A percentile compares a stretch with the other conserved stretches of the same genome.
These are phyloP conservation scores for Pyrus pyrifolia DNA, from an alignment of 306 rosid genomes.

Conservation along the genomic window DNA sequence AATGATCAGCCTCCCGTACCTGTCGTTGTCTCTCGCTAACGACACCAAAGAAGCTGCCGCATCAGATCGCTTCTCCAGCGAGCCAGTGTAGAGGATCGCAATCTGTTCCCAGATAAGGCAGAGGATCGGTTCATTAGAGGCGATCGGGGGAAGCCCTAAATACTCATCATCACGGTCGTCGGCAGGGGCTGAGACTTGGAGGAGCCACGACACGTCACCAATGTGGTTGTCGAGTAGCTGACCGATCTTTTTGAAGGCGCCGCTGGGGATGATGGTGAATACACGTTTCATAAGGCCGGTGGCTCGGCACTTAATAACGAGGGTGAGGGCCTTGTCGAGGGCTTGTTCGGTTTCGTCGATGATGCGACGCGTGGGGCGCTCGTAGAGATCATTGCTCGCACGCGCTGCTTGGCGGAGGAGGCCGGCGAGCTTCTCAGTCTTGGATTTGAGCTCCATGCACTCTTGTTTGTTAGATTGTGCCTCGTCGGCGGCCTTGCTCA, in stretches of 20 bases:
- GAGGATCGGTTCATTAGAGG: constrained; percentile 63
- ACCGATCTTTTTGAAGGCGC: constrained; percentile 47
- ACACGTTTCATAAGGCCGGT: constrained; percentile 46
- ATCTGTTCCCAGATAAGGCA: constrained; percentile 73
- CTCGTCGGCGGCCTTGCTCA: constrained; percentile 48
- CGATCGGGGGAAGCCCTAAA: constrained; percentile 74
- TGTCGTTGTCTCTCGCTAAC: constrained; percentile 65
- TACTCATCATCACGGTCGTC: constrained; percentile 61
- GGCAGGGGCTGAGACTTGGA: constrained; percentile 58
- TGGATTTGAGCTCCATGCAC: constrained; percentile 57
- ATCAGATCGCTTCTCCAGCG: constrained; percentile 53
- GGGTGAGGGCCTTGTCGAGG: constrained; percentile 55
- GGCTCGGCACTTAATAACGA: constrained; percentile 58
- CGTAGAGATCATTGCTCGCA: constrained; percentile 65
- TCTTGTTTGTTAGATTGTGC: constrained; percentile 54
- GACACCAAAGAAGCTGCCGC: constrained; percentile 71
- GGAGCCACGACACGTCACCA: constrained; percentile 79
- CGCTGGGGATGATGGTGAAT: constrained; percentile 66
- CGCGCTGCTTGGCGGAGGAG: constrained; percentile 76
- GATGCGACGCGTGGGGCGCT: constrained; percentile 70
- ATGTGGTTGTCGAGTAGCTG: constrained; percentile 60
- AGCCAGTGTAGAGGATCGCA: constrained; percentile 40
- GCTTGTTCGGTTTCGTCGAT: constrained; percentile 70
- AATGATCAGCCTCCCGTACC: constrained; percentile 54
- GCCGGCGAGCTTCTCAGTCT: constrained; percentile 62